Base-by-base conservation (phyloP, 352 stramenopile genomes). In the Phytophthora brassicae region DNA sequence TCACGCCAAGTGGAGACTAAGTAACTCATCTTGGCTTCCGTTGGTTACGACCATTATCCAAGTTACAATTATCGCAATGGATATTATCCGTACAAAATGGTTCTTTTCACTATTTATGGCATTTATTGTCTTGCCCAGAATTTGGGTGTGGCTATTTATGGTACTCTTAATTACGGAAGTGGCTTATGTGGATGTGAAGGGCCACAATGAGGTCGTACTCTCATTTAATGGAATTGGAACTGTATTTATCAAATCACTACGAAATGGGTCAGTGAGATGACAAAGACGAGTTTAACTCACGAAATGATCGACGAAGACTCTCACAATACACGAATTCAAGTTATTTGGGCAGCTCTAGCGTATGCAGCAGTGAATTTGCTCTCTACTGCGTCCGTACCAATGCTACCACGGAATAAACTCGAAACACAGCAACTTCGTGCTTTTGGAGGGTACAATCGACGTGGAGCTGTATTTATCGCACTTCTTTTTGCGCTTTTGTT, bases 131-230 rank as follows among this genome's bases (percentile, higher is more conserved):
- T 69, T 84, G 53, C 68, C 75, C 0, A 70, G 72, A 17, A 68
- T 50, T 3, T 81, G 70, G 70, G 55, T 86, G 13, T 36, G 71
- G 23, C 41, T 90, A 9, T 82, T 77, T 26, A 65, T 50, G 1
- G 49, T 86, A 28, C 23, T 87, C 11, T 57, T 69, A 1, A 69
- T 67, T 0, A 89, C 79, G 1, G 81, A 90, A 51, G 80, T 89
- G 41, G 66, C 79, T 3, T 64, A 81, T 16, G 66, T 76, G 5
- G 81, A 77, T 71, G 64, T 8, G 79, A 89, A 53, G 81, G 79
- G 75, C 76, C 31, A 86, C 70, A 1, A 72, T 87, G 33, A 79
- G 81, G 0, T 88, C 9, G 50, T 86, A 6, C 56, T 84, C 16
- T 86, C 79, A 2, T 70, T 81, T 22, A 72, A 84, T 46, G 63